A percentile compares a stretch with the other conserved stretches of the same genome.
These are phyloP conservation scores for Russula emetica DNA, from an alignment of 768 basidiomycete genomes.

Conservation along the genomic window DNA sequence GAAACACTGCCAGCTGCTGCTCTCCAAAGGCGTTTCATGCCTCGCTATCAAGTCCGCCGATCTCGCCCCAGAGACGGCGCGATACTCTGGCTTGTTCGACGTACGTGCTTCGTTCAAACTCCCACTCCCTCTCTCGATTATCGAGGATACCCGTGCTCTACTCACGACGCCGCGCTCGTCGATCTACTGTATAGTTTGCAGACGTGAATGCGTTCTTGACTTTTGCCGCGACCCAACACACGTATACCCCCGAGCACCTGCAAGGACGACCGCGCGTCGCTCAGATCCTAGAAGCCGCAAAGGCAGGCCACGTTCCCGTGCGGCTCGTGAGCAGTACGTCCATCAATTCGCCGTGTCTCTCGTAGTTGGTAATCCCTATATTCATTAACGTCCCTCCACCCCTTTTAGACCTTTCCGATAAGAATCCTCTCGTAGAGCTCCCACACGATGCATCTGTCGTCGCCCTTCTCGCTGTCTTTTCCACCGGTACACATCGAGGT, in stretches of 20 bases:
- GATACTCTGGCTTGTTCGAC: conserved; percentile 65
- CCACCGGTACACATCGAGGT: conserved; percentile 72
- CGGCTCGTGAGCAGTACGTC: conserved; percentile 71
- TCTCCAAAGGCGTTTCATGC: conserved; percentile 59
- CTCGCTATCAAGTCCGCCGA: conserved; percentile 51
- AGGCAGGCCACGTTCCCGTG: conserved; percentile 68
- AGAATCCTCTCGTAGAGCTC: conserved; percentile 68
- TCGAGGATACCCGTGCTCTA: neutral
- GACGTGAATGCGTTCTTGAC: conserved; percentile 88
- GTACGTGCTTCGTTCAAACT: conserved; percentile 39
- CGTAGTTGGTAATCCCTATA: neutral
- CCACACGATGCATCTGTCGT: conserved; percentile 60
- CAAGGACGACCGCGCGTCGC: conserved; percentile 55
- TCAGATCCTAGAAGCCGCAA: conserved; percentile 70
- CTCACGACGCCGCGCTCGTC: neutral
- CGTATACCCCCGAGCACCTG: conserved; percentile 56
- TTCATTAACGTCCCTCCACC: neutral
- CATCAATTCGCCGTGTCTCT: conserved; percentile 11
- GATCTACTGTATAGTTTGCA: conserved; percentile 57
- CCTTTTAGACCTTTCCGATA: conserved; percentile 70
- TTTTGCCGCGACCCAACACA: conserved; percentile 74
- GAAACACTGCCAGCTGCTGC: conserved; percentile 45
- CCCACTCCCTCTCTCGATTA: neutral
- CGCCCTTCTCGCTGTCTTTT: conserved; percentile 60
- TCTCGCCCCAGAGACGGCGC: conserved; percentile 14